phyloP scores from a whole-genome alignment of 108 stramenopile genomes.

The Nitzschia sp. region DNA sequence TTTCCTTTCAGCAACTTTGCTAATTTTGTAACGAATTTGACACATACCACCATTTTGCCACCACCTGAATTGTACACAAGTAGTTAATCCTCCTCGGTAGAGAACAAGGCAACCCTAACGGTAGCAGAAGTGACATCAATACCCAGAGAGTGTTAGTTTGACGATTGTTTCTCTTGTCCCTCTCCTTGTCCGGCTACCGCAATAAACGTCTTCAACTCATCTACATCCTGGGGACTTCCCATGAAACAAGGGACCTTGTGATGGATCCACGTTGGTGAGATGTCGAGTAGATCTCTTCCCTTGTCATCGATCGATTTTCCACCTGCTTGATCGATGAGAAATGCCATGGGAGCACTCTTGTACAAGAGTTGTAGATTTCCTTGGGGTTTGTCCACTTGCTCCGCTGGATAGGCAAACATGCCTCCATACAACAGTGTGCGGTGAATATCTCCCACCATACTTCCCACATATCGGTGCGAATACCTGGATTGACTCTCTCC shows the following conservation, averaged over 20 bases:
- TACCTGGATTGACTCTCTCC: slow-evolving; percentile 65
- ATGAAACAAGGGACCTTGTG: slow-evolving; percentile 82
- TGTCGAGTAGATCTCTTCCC: slow-evolving; percentile 49
- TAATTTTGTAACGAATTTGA: too few species aligned
- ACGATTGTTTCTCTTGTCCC: background rate
- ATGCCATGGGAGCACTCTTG: slow-evolving; percentile 94
- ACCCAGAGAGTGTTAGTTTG: too few species aligned
- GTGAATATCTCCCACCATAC: slow-evolving; percentile 99
- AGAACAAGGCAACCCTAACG: too few species aligned
- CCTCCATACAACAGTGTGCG: slow-evolving; percentile 97
- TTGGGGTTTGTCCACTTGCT: slow-evolving; percentile 64
- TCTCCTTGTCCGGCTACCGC: background rate
- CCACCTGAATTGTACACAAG: too few species aligned
- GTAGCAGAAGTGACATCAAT: too few species aligned
- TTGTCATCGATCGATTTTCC: slow-evolving; percentile 67
- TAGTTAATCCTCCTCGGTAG: too few species aligned
- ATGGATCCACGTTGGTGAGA: slow-evolving; percentile 69
- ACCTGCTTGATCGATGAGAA: slow-evolving; percentile 92
- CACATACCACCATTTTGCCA: too few species aligned
- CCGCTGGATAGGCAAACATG: slow-evolving; percentile 93
- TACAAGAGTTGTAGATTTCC: slow-evolving; percentile 88
- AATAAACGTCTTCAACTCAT: slow-evolving; percentile 69
- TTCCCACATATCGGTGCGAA: slow-evolving; percentile 94
- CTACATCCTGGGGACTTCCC: slow-evolving; percentile 80
- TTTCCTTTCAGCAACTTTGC: too few species aligned